Conservation (phyloP, 805 yeast genomes). For the Kuraishia cidri region DNA sequence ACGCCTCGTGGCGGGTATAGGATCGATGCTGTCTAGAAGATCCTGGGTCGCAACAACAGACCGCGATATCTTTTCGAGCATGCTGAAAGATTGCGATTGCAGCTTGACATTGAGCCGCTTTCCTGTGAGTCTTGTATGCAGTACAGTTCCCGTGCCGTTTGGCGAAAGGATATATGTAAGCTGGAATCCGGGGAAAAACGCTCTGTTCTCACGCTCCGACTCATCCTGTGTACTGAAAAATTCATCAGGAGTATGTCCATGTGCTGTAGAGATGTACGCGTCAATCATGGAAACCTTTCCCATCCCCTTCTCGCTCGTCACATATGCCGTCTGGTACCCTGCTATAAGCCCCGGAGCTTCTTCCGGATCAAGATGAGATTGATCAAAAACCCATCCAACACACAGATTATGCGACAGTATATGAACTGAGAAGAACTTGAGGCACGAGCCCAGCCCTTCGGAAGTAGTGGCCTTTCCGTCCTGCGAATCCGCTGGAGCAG, state of each 20-base stretch:
- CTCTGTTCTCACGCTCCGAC: conserved; percentile 42
- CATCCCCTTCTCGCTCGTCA: conserved; percentile 47
- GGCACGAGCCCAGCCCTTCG: conserved; percentile 11
- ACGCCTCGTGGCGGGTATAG: not conserved
- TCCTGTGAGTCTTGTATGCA: conserved; percentile 50
- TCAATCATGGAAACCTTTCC: conserved; percentile 66
- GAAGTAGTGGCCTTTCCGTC: conserved; percentile 6
- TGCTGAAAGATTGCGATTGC: conserved; percentile 42
- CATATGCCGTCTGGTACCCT: conserved; percentile 70
- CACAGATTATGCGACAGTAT: conserved; percentile 59
- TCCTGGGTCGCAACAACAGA: conserved; percentile 19
- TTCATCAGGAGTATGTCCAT: conserved; percentile 41
- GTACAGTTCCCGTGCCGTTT: conserved; percentile 17
- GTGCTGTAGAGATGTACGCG: conserved; percentile 66
- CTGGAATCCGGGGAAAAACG: conserved; percentile 63
- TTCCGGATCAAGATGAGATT: conserved; percentile 12
- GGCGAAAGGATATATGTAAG: conserved; percentile 31
- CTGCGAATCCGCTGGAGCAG: conserved; percentile 1
- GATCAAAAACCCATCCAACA: conserved; percentile 71
- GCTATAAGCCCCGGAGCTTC: conserved; percentile 58
- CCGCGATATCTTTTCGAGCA: conserved; percentile 42
- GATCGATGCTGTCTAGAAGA: not conserved
- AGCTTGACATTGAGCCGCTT: conserved; percentile 62
- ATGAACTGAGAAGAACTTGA: conserved; percentile 41
- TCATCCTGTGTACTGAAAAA: conserved; percentile 41